Evolutionary conservation across 768 basidiomycete genomes (phyloP).

Genomic region (Rhodotorula paludigena): DNA sequence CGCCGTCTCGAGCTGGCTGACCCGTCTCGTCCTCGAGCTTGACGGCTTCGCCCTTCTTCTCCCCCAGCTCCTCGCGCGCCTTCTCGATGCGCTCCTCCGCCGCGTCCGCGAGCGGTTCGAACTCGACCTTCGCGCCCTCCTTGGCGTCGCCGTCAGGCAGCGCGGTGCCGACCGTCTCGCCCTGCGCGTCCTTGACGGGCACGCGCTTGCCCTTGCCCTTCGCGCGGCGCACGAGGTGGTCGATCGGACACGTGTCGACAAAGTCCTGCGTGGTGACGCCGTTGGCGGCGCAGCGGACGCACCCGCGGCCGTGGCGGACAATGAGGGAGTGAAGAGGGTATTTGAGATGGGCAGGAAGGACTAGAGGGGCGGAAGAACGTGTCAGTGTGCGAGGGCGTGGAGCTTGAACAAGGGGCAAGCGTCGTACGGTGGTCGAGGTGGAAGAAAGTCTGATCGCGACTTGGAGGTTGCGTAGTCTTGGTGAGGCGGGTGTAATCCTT

Average conservation of each 20-base stretch:
- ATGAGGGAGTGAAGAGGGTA: constrained; percentile 40
- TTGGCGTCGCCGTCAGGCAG: background rate
- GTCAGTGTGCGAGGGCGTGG: background rate
- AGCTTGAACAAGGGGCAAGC: background rate
- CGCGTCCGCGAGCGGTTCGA: constrained; percentile 7
- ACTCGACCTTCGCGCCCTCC: background rate
- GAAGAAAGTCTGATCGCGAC: constrained; percentile 20
- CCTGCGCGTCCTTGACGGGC: background rate
- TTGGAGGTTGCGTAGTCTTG: background rate
- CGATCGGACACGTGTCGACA: constrained; percentile 31
- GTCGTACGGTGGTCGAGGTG: constrained; percentile 28
- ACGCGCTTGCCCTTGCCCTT: constrained; percentile 11
- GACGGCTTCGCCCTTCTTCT: background rate
- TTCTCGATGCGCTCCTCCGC: background rate
- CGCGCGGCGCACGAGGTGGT: constrained; percentile 13
- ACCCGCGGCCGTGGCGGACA: constrained; percentile 40
- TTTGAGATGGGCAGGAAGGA: constrained; percentile 31
- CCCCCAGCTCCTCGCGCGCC: too few relatives aligned
- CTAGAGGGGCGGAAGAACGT: background rate
- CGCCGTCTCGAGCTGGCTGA: background rate
- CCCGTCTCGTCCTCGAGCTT: background rate
- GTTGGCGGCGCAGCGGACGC: constrained; percentile 39
- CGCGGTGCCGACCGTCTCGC: background rate
- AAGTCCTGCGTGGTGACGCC: constrained; percentile 34
- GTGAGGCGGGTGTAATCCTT: background rate